Evolutionary conservation across 441 rosid species (phyloP).

Genomic region (Raphanus hybrid): DNA sequence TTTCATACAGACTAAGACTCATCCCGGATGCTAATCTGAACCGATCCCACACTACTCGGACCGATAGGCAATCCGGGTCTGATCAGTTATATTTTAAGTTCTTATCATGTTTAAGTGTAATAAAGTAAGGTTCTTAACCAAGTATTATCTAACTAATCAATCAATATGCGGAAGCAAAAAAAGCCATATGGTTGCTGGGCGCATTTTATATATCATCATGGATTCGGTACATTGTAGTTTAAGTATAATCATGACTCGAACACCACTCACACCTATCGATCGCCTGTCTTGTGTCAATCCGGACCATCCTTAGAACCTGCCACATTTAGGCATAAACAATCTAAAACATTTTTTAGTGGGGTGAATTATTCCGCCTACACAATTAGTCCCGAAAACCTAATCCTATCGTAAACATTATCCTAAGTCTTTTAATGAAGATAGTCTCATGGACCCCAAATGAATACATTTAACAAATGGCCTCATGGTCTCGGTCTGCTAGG

Average conservation of each 20-base stretch:
- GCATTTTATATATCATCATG: too few species aligned
- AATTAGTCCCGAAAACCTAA: background rate
- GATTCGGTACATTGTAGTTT: background rate
- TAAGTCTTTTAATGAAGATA: background rate
- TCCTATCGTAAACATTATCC: background rate
- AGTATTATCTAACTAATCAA: too few species aligned
- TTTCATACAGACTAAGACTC: too few species aligned
- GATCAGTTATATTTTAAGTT: too few species aligned
- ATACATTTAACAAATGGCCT: background rate
- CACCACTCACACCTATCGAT: background rate
- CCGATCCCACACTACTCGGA: too few species aligned
- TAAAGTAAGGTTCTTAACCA: too few species aligned
- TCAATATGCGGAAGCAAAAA: background rate
- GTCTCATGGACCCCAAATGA: background rate
- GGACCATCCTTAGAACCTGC: background rate
- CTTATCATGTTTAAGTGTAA: too few species aligned
- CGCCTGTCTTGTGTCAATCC: background rate
- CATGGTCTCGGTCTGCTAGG: background rate
- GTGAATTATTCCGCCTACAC: background rate
- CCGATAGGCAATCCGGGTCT: too few species aligned
- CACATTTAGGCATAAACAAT: background rate
- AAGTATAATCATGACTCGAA: background rate
- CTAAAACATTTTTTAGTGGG: background rate
- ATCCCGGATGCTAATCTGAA: too few species aligned
- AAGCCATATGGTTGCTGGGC: background rate